Evolutionary conservation across 1,139 yeast species (phyloP), one percentile per base, ranked within the genome.

Genomic region (Suhomyces atakaporum): DNA sequence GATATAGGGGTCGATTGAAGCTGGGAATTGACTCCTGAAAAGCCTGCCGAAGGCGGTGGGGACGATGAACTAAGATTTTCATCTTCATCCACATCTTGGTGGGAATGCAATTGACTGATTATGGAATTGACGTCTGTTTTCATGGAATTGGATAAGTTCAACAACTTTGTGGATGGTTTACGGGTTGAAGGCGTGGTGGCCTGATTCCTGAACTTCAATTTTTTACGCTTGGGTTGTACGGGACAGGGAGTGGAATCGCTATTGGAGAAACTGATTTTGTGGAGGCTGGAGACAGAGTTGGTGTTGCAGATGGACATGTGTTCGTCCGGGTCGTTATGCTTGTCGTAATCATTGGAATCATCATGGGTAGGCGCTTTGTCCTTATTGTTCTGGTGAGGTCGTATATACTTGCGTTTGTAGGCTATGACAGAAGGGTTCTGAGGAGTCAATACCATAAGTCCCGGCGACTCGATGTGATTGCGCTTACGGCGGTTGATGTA

Each of bases 201-300:
- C 9, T 36, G 33, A 25, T 42, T 26, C 36, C 47, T 49, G 27
- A 49, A 40, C 30, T 43, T 46, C 20, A 52, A 39, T 35, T 46
- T 47, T 35, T 55, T 54, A n/a, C 59, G 44, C 19, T 47, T 49
- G 12, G 60, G 59, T 19, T 52, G 53, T 2, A 49, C 38, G 2
- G 60, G 60, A 31, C 60, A 55, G 7, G 60, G 60, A 2, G 60
- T 55, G 11, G 57, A 51, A 40, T 55, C 59, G 20, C 55, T 50
- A 13, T 47, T 49, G 20, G 58, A 53, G 31, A 53, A 52, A 35
- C 58, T 50, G 22, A 43, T 19, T 34, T 50, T 53, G 31, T 40
- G 31, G 12, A 45, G 27, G 30, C 40, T 46, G 14, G 40, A 20
- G 10, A 47, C 43, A 9, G 53, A 46, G 14, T 42, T 46, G 10